These are phyloP conservation scores for Penicillium sp. DNA, from an alignment of 2,329 filamentous ascomycete genomes.

Conservation along the genomic window DNA sequence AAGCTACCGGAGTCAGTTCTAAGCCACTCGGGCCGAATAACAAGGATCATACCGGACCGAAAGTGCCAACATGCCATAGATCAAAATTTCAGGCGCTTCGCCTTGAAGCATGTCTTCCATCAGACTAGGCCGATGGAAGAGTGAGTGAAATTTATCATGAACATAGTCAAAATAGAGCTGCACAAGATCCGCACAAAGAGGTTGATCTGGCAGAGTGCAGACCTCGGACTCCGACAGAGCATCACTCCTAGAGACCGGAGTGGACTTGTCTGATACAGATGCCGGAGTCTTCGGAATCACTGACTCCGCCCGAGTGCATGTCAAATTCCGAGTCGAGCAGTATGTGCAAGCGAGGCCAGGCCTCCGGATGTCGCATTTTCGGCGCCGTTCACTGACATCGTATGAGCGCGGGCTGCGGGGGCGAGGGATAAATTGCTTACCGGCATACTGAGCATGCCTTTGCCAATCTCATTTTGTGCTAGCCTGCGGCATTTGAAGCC, in stretches of 20 bases:
- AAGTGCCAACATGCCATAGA: conserved; percentile 22
- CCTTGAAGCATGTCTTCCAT: conserved; percentile 10
- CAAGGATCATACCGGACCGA: conserved; percentile 15
- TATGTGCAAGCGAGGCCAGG: conserved; percentile 13
- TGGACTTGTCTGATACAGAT: not conserved
- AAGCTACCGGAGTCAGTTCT: conserved; percentile 6
- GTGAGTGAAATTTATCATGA: conserved; percentile 22
- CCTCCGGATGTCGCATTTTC: conserved; percentile 13
- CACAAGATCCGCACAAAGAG: conserved; percentile 14
- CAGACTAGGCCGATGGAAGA: conserved; percentile 20
- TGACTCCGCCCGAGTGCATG: not conserved
- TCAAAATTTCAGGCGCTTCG: conserved; percentile 9
- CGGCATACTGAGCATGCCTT: conserved; percentile 6
- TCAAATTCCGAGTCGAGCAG: conserved; percentile 7
- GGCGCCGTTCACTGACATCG: conserved; percentile 10
- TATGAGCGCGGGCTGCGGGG: not conserved
- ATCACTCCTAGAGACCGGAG: not conserved
- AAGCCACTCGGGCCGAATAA: conserved; percentile 2
- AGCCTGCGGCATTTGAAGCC: not conserved
- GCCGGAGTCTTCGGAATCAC: not conserved
- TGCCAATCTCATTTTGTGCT: conserved; percentile 2
- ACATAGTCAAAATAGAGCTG: conserved; percentile 21
- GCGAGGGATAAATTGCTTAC: not conserved
- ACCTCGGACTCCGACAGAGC: not conserved
- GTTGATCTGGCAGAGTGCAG: conserved; percentile 1